Evolutionary conservation across 371 early-diverging fungal species (phyloP).

Genomic region (Syncephalastrum contaminatum): DNA sequence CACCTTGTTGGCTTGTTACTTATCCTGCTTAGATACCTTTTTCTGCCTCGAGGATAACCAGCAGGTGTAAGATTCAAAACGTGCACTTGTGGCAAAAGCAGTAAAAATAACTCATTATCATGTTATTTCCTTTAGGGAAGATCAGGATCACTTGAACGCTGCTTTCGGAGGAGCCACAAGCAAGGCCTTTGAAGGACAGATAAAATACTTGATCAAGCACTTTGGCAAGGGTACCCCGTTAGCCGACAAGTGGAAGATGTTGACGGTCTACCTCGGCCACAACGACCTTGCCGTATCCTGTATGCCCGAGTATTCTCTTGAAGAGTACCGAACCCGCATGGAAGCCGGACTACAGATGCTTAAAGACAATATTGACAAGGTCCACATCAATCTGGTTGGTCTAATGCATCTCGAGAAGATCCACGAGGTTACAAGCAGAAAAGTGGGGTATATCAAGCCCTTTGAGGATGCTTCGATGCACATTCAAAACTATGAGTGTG

Average conservation of each 20-base stretch:
- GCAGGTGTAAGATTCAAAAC: too few relatives aligned
- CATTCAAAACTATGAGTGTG: slow-evolving; percentile 26
- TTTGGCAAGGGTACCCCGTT: slow-evolving; percentile 15
- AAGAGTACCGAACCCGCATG: slow-evolving; percentile 3
- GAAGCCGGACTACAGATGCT: slow-evolving; percentile 6
- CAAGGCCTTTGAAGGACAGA: slow-evolving; percentile 19
- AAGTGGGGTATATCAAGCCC: slow-evolving; percentile 24
- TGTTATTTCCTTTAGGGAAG: neutral
- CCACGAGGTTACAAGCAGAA: slow-evolving; percentile 6
- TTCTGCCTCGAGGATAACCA: too few relatives aligned
- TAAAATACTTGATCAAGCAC: slow-evolving; percentile 20
- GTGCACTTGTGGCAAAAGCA: too few relatives aligned
- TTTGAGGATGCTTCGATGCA: slow-evolving; percentile 22
- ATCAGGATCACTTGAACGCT: slow-evolving; percentile 14
- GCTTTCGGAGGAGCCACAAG: slow-evolving; percentile 24
- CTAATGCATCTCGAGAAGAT: slow-evolving; percentile 19
- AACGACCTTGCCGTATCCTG: slow-evolving; percentile 30
- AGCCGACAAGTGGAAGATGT: slow-evolving; percentile 24
- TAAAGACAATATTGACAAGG: slow-evolving; percentile 11
- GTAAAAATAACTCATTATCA: too few relatives aligned
- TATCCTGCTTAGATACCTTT: too few relatives aligned
- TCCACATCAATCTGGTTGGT: slow-evolving; percentile 17
- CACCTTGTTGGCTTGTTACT: too few relatives aligned
- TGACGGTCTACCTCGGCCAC: slow-evolving; percentile 27
- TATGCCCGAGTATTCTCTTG: slow-evolving; percentile 10